Base-by-base conservation (phyloP, 495 filamentous ascomycete species). In the Peziza echinospora region DNA sequence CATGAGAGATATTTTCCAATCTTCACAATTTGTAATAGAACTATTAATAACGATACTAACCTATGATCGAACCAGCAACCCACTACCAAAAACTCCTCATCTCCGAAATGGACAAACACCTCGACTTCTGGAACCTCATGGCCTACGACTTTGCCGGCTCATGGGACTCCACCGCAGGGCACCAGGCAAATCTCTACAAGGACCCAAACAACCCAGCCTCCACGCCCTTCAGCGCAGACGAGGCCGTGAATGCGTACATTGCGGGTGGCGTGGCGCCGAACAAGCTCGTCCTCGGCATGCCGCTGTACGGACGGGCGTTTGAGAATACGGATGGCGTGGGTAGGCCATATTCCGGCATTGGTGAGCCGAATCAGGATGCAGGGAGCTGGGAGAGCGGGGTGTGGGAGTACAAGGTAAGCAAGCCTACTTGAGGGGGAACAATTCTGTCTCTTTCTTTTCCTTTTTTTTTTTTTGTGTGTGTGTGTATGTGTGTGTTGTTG, bases 81-180 rank as follows among this genome's bases (percentile, higher is more conserved):
- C 51, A 92, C 58, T 89, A 83, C 59, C 60, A 67, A 21, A 73
- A 75, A 48, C 62, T 93, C 46, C 67, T 74, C 22, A 62, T 93
- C 9, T 48, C 54, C 2, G 66, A 67, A 23, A 91, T 94, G 78
- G 77, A 82, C 44, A 63, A 61, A 21, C 75, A 76, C 46, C 64
- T 93, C 19, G 86, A 94, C 62, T 79, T 83, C 52, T 91, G 82
- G 72, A 80, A 91, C 55, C 63, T 92, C 17, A 85, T 87, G 80
- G 76, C 75, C 3, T 83, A 84, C 50, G 78, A 83, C 57, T 82
- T 75, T 51, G 67, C 76, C 10, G 77, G 79, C 44, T 68, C 68
- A 24, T 93, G 82, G 82, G 77, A 80, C 51, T 53, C 63, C 6
- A 61, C 63, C 5, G 66, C 79, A 21, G 82, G 79, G 17, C 77